Evolutionary conservation across 192 early-diverging fungal genomes (phyloP), one percentile per base, ranked within the genome.

Genomic region (Rhizophagus prolifer): DNA sequence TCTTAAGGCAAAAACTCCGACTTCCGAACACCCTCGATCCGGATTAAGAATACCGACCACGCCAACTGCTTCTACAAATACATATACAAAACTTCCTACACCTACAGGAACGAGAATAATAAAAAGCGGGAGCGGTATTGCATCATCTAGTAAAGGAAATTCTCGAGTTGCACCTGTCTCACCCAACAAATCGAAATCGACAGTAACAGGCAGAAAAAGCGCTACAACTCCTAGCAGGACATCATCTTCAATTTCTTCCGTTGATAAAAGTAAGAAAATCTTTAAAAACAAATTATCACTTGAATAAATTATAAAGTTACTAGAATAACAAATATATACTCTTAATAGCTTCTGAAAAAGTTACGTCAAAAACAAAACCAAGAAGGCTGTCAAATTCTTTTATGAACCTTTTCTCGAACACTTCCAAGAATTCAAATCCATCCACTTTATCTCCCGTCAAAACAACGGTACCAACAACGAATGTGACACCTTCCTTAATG

Each of bases 81-180:
- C 46, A 21, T 58, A 16, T 46, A 65, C 75, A 68, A 76, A 76
- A 68, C 36, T 76, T 19, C 75, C 75, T 26, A 76, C 75, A 16
- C 75, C 75, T 46, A 75, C 74, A 25, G 38, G 59, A 28, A 65
- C 75, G 4, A 66, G 65, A 76, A n/a, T 47, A 21, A n/a, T 47
- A 54, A 76, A 76, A 58, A 23, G 38, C 38, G 58, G 64, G 30
- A 67, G n/a, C 44, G 44, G 50, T 34, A 58, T 68, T 30, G 21
- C 75, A 19, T 59, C 75, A 26, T 63, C 74, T 14, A 23, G 10
- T 0, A 30, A 47, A 65, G 13, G 3, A 25, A 23, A 19, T 58
- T 54, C 71, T 36, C 58, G 28, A 21, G 58, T 23, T 34, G 28
- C 19, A 10, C 54, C 26, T 8, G 21, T 46, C 9, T 59, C 54